Evolutionary conservation across 129 eudicot species (phyloP).

Genomic region (Calendula officinalis): DNA sequence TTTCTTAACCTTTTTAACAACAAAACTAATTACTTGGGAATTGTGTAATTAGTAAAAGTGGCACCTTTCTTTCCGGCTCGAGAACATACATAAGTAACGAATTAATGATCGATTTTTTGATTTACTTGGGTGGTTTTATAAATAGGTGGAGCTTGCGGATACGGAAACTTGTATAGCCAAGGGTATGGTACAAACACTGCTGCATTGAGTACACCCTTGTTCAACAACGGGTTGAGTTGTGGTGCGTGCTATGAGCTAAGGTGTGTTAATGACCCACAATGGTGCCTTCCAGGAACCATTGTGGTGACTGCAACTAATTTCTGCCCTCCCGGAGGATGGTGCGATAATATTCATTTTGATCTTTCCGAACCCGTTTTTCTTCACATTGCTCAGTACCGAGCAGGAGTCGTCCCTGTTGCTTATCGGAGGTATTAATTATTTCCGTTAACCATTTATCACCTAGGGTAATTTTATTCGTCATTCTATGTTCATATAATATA

Average conservation of each 20-base stretch:
- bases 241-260: constrained; percentile 64
- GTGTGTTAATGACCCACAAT: constrained; percentile 59
- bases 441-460: neutral
- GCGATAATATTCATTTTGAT: constrained; percentile 73
- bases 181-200: constrained; percentile 85
- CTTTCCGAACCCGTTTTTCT: constrained; percentile 68
- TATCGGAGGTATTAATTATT: constrained; percentile 49
- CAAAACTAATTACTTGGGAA: too few species aligned
- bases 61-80: too few species aligned
- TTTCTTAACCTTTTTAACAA: too few species aligned
- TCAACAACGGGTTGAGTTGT: constrained; percentile 74
- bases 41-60: too few species aligned
- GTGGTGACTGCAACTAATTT: constrained; percentile 82
- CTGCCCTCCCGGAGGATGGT: constrained; percentile 89
- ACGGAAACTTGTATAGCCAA: constrained; percentile 65
- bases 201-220: constrained; percentile 71
- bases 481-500: neutral
- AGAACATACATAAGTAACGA: too few species aligned
- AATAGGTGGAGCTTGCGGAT: constrained; percentile 87
- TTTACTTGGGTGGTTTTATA: neutral
- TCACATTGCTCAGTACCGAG: constrained; percentile 72
- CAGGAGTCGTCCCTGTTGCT: constrained; percentile 79
- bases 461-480: neutral
- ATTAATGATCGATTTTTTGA: too few species aligned
- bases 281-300: constrained; percentile 63